A percentile compares a stretch with the other conserved stretches of the same genome.
These are phyloP conservation scores for Candida sojae DNA, from an alignment of 1,139 yeast genomes.

Conservation along the genomic window DNA sequence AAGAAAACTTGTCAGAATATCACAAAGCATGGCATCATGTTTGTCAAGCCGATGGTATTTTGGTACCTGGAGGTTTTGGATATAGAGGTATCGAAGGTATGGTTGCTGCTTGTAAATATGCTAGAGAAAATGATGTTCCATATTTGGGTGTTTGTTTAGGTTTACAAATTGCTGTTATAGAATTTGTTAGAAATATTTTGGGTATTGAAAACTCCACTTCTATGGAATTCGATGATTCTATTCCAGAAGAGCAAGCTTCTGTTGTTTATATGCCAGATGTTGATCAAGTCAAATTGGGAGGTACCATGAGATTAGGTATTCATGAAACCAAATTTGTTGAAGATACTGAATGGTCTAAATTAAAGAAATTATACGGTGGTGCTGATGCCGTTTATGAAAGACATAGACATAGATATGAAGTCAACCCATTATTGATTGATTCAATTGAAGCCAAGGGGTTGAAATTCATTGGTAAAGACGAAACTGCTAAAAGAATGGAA, in stretches of 20 bases:
- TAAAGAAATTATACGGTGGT: slow-evolving; percentile 81
- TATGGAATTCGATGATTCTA: slow-evolving; percentile 74
- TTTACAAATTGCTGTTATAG: slow-evolving; percentile 95
- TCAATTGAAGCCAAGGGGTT: slow-evolving; percentile 77
- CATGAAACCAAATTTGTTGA: slow-evolving; percentile 83
- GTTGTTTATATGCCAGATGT: slow-evolving; percentile 99
- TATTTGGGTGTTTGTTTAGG: slow-evolving; percentile 97
- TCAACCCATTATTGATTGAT: slow-evolving; percentile 79
- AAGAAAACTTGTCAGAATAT: slow-evolving; percentile 68
- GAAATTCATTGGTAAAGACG: slow-evolving; percentile 91
- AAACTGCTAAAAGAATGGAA: slow-evolving; percentile 89
- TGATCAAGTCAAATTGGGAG: slow-evolving; percentile 93
- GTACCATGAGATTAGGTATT: slow-evolving; percentile 97
- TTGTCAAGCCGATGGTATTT: slow-evolving; percentile 93
- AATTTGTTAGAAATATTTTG: slow-evolving; percentile 80
- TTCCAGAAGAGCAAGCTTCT: slow-evolving; percentile 67
- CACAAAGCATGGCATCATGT: slow-evolving; percentile 96
- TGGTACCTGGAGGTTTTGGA: slow-evolving; percentile 99
- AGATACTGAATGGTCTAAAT: slow-evolving; percentile 67
- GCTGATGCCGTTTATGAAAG: slow-evolving; percentile 77
- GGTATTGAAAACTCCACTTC: slow-evolving; percentile 74
- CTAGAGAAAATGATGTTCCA: slow-evolving; percentile 92
- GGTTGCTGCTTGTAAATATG: slow-evolving; percentile 97
- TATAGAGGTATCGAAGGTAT: slow-evolving; percentile 97
- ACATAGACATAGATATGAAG: slow-evolving; percentile 98